Conservation (phyloP, 352 stramenopile genomes). For the Phytophthora hybrid region DNA sequence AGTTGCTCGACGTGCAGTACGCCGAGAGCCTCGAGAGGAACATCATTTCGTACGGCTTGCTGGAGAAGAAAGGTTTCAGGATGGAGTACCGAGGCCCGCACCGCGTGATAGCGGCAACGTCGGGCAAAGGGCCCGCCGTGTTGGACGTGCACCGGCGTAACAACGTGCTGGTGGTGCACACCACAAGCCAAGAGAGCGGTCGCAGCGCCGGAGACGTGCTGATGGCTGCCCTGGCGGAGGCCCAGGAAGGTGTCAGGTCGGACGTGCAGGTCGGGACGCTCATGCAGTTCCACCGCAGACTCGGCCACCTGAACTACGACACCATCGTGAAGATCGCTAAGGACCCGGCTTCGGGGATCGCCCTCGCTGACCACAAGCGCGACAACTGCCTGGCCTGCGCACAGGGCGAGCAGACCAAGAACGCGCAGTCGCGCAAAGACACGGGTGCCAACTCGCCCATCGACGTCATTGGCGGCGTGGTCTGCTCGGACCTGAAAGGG, state of each 20-base stretch:
- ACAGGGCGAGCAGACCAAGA: slow-evolving; percentile 31
- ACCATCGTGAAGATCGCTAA: slow-evolving; percentile 15
- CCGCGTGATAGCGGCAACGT: slow-evolving; percentile 1
- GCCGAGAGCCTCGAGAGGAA: slow-evolving; percentile 23
- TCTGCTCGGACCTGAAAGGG: too few relatives aligned
- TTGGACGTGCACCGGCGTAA: slow-evolving; percentile 15
- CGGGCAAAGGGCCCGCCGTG: not conserved
- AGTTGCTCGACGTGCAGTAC: slow-evolving; percentile 16
- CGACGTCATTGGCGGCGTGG: too few relatives aligned
- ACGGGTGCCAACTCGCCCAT: too few relatives aligned
- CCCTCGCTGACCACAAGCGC: slow-evolving; percentile 8
- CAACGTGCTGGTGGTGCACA: slow-evolving; percentile 18
- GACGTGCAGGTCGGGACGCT: slow-evolving; percentile 18
- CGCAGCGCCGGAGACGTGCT: not conserved
- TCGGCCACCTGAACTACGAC: slow-evolving; percentile 24
- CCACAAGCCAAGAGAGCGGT: not conserved
- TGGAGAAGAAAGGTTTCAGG: slow-evolving; percentile 24
- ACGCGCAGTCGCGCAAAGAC: slow-evolving; percentile 9
- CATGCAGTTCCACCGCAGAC: slow-evolving; percentile 22
- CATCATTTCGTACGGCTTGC: slow-evolving; percentile 30
- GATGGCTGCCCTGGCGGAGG: slow-evolving; percentile 19
- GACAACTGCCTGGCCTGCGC: slow-evolving; percentile 23
- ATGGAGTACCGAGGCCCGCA: slow-evolving; percentile 6
- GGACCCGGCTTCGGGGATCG: slow-evolving; percentile 16
- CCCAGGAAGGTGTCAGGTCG: slow-evolving; percentile 7